Evolutionary conservation across 2,329 filamentous ascomycete genomes (phyloP), one percentile per base, ranked within the genome.

Genomic region (Cladorrhinum sp.): DNA sequence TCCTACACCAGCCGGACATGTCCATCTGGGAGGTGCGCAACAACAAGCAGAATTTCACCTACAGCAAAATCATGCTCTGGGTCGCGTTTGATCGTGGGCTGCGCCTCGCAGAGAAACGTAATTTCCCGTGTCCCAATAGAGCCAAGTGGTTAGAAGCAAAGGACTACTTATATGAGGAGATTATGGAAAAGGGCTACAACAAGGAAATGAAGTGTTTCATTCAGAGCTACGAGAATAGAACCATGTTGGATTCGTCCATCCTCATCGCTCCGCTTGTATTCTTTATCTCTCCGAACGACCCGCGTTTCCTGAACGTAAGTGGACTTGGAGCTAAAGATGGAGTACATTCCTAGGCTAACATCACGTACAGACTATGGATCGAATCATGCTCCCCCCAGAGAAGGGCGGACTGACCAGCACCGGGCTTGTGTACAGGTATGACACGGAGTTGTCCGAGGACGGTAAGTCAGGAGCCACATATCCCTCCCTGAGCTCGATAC

Each of bases 61-160:
- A 92, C 74, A 90, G 87, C n/a, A 91, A 92, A 70, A 81, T 93
- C 64, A 90, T 92, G 86, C 80, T 93, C 22, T 93, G 89, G 90
- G 90, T 93, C 2, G 88, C 89, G 18, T 85, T 93, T 64, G 90
- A 93, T 71, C 85, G 89, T 4, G 89, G 87, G 9, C 75, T 92
- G 12, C 87, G 90, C 1, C 81, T 92, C 0, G 80, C 88, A 3
- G 89, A 92, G 18, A 93, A 92, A 74, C 79, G 90, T 58, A 89
- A 86, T 67, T 82, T 93, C 22, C 89, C 90, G 0, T 92, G 90
- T 63, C 89, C 88, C 1, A 87, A 89, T 67, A 81, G 88, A 2
- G 73, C 71, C 45, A 80, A 83, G 54, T 93, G 90, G 90, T 75
- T 89, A 45, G 79, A 79, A 52, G 82, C 85, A 2, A 79, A 89